phyloP scores from a whole-genome alignment of 139 green algal species.

The Pycnococcus provasolii region DNA sequence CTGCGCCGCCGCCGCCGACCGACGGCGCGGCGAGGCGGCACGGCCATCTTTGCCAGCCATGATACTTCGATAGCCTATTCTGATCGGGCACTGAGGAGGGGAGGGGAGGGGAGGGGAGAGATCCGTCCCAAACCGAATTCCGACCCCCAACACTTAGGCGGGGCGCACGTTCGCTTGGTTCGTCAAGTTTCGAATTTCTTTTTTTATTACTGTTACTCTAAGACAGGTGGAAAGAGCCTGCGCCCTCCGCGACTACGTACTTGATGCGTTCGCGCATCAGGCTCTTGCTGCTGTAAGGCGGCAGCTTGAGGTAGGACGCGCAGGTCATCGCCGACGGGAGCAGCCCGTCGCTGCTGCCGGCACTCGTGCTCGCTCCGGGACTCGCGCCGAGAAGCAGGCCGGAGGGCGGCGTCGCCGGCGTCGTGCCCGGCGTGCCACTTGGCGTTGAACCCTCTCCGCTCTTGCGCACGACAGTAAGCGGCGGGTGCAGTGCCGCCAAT shows the following conservation, averaged over 20 bases:
- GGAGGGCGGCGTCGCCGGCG: neutral
- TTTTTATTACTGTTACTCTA: conserved; percentile 29
- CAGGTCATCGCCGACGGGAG: conserved; percentile 98
- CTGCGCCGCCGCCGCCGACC: too few relatives aligned
- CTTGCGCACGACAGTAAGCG: conserved; percentile 96
- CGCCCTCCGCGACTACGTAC: conserved; percentile 81
- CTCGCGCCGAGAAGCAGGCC: conserved; percentile 9
- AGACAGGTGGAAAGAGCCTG: conserved; percentile 88
- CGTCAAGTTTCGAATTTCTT: neutral
- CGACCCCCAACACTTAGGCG: too few relatives aligned
- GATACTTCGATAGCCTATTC: too few relatives aligned
- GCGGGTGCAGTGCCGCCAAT: conserved; percentile 70
- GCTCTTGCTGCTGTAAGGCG: conserved; percentile 81
- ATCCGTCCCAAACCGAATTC: too few relatives aligned
- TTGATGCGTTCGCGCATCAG: conserved; percentile 69
- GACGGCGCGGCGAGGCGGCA: too few relatives aligned
- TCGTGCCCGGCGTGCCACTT: conserved; percentile 20
- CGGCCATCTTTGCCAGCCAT: too few relatives aligned
- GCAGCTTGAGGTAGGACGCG: conserved; percentile 98
- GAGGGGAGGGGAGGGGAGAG: too few relatives aligned
- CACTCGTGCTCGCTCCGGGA: conserved; percentile 2
- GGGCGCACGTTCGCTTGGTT: too few relatives aligned
- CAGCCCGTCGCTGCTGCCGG: conserved; percentile 40
- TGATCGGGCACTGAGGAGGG: too few relatives aligned
- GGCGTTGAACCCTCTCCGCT: neutral